A percentile compares a stretch with the other conserved stretches of the same genome.
These are phyloP conservation scores for Botryobasidium botryosum DNA, from an alignment of 768 basidiomycete species.

Conservation along the genomic window DNA sequence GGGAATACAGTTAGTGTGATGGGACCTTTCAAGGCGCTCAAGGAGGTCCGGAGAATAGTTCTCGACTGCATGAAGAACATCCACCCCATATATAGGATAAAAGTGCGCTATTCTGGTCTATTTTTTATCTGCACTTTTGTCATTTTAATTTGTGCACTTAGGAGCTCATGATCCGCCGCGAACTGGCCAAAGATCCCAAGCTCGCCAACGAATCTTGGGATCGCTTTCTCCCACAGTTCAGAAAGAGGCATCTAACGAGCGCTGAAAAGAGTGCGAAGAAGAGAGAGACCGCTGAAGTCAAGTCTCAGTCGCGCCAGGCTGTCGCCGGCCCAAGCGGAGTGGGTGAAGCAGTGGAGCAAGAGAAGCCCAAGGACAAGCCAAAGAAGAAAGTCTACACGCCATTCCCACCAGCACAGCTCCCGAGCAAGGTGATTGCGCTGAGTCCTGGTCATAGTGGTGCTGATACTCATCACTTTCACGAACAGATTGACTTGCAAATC, in stretches of 20 bases:
- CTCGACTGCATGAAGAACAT: slow-evolving; percentile 99
- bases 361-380: slow-evolving; percentile 28
- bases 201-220: slow-evolving; percentile 92
- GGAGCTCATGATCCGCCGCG: slow-evolving; percentile 98
- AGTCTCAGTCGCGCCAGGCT: slow-evolving; percentile 21
- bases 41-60: slow-evolving; percentile 92
- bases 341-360: neutral
- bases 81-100: slow-evolving; percentile 98
- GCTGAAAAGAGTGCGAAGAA: slow-evolving; percentile 88
- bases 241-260: slow-evolving; percentile 80
- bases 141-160: slow-evolving; percentile 17
- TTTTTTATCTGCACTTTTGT: neutral
- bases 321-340: neutral
- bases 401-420: slow-evolving; percentile 88
- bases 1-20: slow-evolving; percentile 97
- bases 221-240: slow-evolving; percentile 90
- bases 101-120: slow-evolving; percentile 31
- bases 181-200: slow-evolving; percentile 95
- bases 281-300: slow-evolving; percentile 48
- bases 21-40: slow-evolving; percentile 89
- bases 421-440: slow-evolving; percentile 83
- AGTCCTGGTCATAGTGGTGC: too few relatives aligned
- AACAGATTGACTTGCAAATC: slow-evolving; percentile 75
- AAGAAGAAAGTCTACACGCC: slow-evolving; percentile 95
- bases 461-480: neutral